Evolutionary conservation across 306 rosid genomes (phyloP), one percentile per base, ranked within the genome.

Genomic region (Pyrus communis): DNA sequence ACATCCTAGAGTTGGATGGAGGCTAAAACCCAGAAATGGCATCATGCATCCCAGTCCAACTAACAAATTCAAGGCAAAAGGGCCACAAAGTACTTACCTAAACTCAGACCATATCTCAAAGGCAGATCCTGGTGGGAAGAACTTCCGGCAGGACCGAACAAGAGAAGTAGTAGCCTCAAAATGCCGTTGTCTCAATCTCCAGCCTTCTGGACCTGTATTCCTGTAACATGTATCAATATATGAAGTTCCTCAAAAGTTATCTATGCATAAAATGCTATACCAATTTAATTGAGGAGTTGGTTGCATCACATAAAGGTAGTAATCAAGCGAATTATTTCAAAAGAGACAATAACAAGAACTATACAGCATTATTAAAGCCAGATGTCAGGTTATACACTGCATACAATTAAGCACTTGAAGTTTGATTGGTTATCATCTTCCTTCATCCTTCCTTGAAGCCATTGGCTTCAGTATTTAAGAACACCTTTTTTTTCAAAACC

Each of bases 121-220:
- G 81, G 99, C 97, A 87, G 99, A 91, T 80, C 93, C 98, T 51
- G 84, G 80, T 21, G 91, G 97, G 88, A 90, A 95, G 80, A 95
- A 95, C 88, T 94, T 91, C 69, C 99, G 90, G 79, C 99, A 92
- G 67, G 97, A 92, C 74, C 92, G 91, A 76, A 92, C 99, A 87
- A 95, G 99, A 77, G 97, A 90, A 69, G 97, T 95, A 70, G 89
- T 92, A 46, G 93, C 73, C 86, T 82, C 99, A 75, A 92, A 95
- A 85, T 95, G 99, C 0, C 96, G 87, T 59, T 95, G 99, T 77
- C 92, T 90, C 76, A 95, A 70, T 84, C 97, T 92, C 99, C 99
- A 95, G 17, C 99, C 99, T 85, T 95, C 99, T 49, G 99, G 99
- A 67, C 99, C 99, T 64, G 99, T 89, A 86, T 79, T 92, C 88